Conservation (phyloP, 2,329 filamentous ascomycete species). For the Pyrenophora seminiperda region DNA sequence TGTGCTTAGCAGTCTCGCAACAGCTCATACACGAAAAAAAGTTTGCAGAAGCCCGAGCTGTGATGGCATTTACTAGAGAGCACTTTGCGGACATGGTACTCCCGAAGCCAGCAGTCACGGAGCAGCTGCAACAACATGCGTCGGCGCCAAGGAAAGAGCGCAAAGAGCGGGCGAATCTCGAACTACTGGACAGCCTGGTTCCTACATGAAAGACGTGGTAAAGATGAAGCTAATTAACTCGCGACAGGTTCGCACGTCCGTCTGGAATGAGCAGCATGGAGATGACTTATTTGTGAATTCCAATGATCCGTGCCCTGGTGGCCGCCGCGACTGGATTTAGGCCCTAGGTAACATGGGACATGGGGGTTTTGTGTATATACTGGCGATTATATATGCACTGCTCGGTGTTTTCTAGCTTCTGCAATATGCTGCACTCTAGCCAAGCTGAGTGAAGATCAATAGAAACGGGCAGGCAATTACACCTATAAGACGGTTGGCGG, state of each 20-base stretch:
- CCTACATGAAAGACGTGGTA: slow-evolving; percentile 19
- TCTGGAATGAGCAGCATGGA: not conserved
- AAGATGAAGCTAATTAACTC: not conserved
- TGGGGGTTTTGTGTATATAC: too few species aligned
- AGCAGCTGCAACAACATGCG: slow-evolving; percentile 5
- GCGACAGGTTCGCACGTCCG: not conserved
- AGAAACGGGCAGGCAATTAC: too few species aligned
- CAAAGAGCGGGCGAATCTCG: slow-evolving; percentile 29
- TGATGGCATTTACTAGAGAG: slow-evolving; percentile 37
- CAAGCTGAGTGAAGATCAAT: too few species aligned
- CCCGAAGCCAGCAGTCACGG: slow-evolving; percentile 11
- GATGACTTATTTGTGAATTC: not conserved
- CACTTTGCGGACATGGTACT: slow-evolving; percentile 42
- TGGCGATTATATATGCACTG: too few species aligned
- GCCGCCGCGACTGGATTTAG: slow-evolving; percentile 3
- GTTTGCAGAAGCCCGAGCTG: slow-evolving; percentile 35
- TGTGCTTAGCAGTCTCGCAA: slow-evolving; percentile 39
- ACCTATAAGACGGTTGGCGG: slow-evolving; percentile 11
- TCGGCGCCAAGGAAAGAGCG: slow-evolving; percentile 5
- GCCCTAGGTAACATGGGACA: too few species aligned
- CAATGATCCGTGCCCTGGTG: slow-evolving; percentile 1
- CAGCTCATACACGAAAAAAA: slow-evolving; percentile 37
- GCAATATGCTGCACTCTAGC: too few species aligned
- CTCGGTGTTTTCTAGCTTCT: too few species aligned
- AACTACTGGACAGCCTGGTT: slow-evolving; percentile 34